Percentiles rank a stretch among this genome's conserved stretches.
Conservation (phyloP, 2,329 filamentous ascomycete genomes). For the Phyllosticta paracitricarpa region DNA sequence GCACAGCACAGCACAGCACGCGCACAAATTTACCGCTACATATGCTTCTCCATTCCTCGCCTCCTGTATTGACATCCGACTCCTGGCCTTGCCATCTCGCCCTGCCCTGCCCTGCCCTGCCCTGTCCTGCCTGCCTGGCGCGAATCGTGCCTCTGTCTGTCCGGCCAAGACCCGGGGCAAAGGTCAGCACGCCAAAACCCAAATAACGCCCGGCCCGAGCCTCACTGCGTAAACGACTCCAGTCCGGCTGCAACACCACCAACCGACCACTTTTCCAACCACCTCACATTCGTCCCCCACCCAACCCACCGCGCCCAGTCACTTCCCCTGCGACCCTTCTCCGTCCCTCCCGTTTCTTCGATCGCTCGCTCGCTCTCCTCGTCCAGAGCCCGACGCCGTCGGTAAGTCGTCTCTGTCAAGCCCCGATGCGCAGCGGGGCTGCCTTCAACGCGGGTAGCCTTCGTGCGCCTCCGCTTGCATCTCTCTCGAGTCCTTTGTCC, state of each 20-base stretch:
- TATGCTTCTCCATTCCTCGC: background rate
- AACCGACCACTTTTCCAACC: background rate
- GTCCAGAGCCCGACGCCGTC: conserved; percentile 22
- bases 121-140: conserved; percentile 6
- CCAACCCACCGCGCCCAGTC: background rate
- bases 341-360: background rate
- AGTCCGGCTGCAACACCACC: background rate
- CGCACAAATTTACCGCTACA: background rate
- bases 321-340: conserved; percentile 14
- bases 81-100: background rate
- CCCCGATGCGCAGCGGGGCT: conserved; percentile 6
- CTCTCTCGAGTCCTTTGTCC: background rate
- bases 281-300: conserved; percentile 1
- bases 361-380: conserved; percentile 9
- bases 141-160: background rate
- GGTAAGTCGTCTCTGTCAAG: conserved; percentile 20
- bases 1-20: background rate
- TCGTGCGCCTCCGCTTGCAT: conserved; percentile 5
- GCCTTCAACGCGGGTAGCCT: conserved; percentile 18
- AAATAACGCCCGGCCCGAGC: conserved; percentile 10
- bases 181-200: conserved; percentile 8
- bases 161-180: background rate
- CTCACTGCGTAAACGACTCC: conserved; percentile 9
- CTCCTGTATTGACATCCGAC: background rate
- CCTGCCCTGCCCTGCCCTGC: conserved; percentile 3